Percentiles rank a stretch among this genome's conserved stretches.
Evolutionary conservation across 2,329 filamentous ascomycete species (phyloP).

Genomic region (Cadophora sp.): DNA sequence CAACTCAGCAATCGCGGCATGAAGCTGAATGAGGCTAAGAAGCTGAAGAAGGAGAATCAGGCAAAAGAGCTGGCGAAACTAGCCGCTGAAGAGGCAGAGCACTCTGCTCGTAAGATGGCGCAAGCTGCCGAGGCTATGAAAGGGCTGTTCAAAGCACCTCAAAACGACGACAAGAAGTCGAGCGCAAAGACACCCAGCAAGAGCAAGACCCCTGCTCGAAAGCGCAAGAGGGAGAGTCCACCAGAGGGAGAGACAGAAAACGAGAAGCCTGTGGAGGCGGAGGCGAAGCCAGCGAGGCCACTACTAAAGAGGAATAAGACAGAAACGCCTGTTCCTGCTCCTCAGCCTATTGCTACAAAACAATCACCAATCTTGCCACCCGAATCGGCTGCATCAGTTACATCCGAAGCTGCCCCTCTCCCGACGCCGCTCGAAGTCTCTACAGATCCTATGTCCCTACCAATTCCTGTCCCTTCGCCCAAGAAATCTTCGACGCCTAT

Average conservation of each 20-base stretch:
- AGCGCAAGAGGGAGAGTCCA: slow-evolving; percentile 43
- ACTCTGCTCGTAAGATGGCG: slow-evolving; percentile 60
- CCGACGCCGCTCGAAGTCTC: slow-evolving; percentile 27
- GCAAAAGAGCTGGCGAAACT: slow-evolving; percentile 68
- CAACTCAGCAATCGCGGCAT: slow-evolving; percentile 75
- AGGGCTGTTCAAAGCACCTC: slow-evolving; percentile 43
- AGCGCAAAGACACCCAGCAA: slow-evolving; percentile 22
- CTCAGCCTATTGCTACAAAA: slow-evolving; percentile 44
- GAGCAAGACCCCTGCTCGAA: slow-evolving; percentile 34
- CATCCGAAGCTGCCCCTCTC: slow-evolving; percentile 30
- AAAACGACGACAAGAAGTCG: slow-evolving; percentile 33
- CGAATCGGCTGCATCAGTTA: slow-evolving; percentile 33
- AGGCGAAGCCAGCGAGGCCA: slow-evolving; percentile 43
- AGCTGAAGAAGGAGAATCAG: slow-evolving; percentile 77
- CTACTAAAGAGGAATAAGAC: slow-evolving; percentile 60
- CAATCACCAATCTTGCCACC: slow-evolving; percentile 41
- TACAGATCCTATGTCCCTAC: slow-evolving; percentile 25
- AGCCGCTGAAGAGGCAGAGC: slow-evolving; percentile 67
- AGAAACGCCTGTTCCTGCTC: slow-evolving; percentile 61
- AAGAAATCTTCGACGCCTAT: slow-evolving; percentile 46
- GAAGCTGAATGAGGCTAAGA: slow-evolving; percentile 81
- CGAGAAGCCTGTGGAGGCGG: slow-evolving; percentile 34
- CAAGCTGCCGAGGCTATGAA: slow-evolving; percentile 55
- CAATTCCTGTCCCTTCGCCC: slow-evolving; percentile 34
- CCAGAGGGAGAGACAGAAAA: slow-evolving; percentile 27